Conservation (phyloP, 306 rosid genomes). For the Adenanthera pavonina region DNA sequence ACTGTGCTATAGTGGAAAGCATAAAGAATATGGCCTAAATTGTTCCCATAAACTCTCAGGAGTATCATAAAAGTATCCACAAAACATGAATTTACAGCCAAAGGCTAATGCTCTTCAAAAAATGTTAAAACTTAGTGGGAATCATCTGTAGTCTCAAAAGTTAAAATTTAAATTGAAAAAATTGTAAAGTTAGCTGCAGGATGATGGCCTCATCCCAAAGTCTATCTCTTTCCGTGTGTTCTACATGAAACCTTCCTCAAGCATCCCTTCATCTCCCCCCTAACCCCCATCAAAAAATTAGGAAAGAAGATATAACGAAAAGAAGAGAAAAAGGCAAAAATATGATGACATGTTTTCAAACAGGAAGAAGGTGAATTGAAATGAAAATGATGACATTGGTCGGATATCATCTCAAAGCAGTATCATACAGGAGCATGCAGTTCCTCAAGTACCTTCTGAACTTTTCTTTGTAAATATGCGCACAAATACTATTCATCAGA, state of each 20-base stretch:
- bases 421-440: constrained; percentile 27
- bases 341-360: constrained; percentile 17
- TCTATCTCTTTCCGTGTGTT: constrained; percentile 38
- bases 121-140: constrained; percentile 7
- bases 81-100: background rate
- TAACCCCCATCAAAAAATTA: background rate
- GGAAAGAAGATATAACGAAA: background rate
- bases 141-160: constrained; percentile 22
- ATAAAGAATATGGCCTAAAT: background rate
- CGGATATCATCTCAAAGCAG: constrained; percentile 13
- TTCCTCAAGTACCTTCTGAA: constrained; percentile 39
- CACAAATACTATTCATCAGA: constrained; percentile 60
- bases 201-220: constrained; percentile 34
- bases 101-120: constrained; percentile 23
- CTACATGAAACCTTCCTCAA: constrained; percentile 30
- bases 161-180: constrained; percentile 25
- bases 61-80: background rate
- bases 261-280: background rate
- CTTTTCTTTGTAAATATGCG: constrained; percentile 19
- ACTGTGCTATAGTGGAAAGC: background rate
- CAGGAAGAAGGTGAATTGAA: constrained; percentile 33
- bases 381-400: constrained; percentile 29
- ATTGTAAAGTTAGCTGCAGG: constrained; percentile 21
- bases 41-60: background rate
- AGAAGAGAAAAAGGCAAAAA: constrained; percentile 5